These are phyloP conservation scores for Boletus barrowsii DNA, from an alignment of 768 basidiomycete genomes.

Conservation along the genomic window DNA sequence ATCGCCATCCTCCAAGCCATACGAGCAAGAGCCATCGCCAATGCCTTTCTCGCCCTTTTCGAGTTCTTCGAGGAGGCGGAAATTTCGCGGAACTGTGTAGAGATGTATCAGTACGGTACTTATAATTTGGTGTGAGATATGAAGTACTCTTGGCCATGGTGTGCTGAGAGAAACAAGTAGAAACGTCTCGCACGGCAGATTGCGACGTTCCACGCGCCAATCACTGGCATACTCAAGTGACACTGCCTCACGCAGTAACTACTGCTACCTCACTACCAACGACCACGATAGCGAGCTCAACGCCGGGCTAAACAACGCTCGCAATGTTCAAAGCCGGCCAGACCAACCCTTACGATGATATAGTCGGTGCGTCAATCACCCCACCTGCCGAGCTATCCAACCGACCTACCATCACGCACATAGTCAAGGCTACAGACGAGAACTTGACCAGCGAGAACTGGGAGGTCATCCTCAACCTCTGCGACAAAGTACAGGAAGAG, in stretches of 20 bases:
- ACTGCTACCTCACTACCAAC: slow-evolving; percentile 5
- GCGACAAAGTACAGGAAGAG: slow-evolving; percentile 94
- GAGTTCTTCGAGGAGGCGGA: slow-evolving; percentile 94
- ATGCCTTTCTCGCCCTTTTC: slow-evolving; percentile 99
- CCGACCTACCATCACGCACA: neutral
- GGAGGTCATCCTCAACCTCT: slow-evolving; percentile 91
- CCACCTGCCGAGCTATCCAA: slow-evolving; percentile 1
- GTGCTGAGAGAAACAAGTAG: slow-evolving; percentile 7
- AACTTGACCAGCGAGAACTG: slow-evolving; percentile 93
- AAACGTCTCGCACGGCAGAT: too few species aligned
- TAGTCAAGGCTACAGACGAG: slow-evolving; percentile 97
- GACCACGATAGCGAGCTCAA: slow-evolving; percentile 16
- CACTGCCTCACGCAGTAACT: slow-evolving; percentile 33
- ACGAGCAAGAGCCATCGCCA: slow-evolving; percentile 96
- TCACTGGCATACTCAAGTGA: slow-evolving; percentile 2
- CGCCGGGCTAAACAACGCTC: neutral
- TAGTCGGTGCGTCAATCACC: slow-evolving; percentile 66
- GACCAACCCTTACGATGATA: slow-evolving; percentile 82
- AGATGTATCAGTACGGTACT: neutral
- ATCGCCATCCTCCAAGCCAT: slow-evolving; percentile 91
- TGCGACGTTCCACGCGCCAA: slow-evolving; percentile 4
- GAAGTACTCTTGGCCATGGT: slow-evolving; percentile 53
- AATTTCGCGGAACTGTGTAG: slow-evolving; percentile 85
- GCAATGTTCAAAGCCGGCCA: slow-evolving; percentile 70
- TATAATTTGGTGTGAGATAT: neutral